These are phyloP conservation scores for Telopea speciosissima DNA, from an alignment of 177 flowering plant species.

Conservation along the genomic window DNA sequence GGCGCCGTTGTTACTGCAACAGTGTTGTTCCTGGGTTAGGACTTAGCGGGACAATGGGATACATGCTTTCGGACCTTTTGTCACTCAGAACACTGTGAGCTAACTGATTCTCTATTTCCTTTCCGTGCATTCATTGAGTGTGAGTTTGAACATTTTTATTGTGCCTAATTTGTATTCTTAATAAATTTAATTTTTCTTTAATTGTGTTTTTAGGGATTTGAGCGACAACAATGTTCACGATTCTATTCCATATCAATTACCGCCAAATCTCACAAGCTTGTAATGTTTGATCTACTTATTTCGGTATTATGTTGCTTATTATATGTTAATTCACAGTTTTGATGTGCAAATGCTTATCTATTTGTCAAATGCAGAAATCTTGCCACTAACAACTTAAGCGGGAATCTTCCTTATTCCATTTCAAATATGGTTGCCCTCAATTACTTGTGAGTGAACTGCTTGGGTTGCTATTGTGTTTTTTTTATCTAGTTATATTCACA, in stretches of 20 bases:
- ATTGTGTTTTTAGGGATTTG: constrained; percentile 52
- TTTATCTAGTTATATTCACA: not conserved
- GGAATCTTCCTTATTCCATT: constrained; percentile 84
- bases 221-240: constrained; percentile 79
- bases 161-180: not conserved
- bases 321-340: not conserved
- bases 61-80: constrained; percentile 51
- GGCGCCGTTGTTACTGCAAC: constrained; percentile 13
- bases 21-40: constrained; percentile 72
- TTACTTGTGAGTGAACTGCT: constrained; percentile 54
- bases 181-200: constrained; percentile 3
- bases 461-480: not conserved
- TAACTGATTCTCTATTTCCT: not conserved
- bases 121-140: not conserved
- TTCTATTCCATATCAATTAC: constrained; percentile 76
- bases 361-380: constrained; percentile 59
- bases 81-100: constrained; percentile 69
- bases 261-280: constrained; percentile 82
- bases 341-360: constrained; percentile 4
- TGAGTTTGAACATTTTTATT: not conserved
- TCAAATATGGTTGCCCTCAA: constrained; percentile 53
- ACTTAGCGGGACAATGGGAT: constrained; percentile 83
- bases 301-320: constrained; percentile 5
- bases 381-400: constrained; percentile 68
- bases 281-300: constrained; percentile 27